phyloP scores from a whole-genome alignment of 75 land plant genomes.

The Cupressus sempervirens region DNA sequence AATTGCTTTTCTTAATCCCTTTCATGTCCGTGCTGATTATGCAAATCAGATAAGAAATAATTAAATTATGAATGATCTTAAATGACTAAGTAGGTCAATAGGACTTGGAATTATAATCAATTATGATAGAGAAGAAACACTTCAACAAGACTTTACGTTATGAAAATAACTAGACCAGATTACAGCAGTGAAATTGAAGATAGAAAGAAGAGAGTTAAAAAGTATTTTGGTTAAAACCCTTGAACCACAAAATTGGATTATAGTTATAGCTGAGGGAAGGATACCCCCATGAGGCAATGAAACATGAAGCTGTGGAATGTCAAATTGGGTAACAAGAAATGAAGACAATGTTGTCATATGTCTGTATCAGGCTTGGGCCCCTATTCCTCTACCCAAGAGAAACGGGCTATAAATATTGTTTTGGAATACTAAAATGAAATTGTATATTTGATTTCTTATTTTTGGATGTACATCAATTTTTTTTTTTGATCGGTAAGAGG shows the following conservation, averaged over 20 bases:
- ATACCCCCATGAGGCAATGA: neutral
- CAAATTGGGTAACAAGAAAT: neutral
- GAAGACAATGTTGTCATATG: neutral
- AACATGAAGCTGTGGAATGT: neutral
- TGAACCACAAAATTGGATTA: neutral
- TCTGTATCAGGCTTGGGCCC: neutral
- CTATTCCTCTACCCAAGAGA: neutral
- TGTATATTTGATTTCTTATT: no score
- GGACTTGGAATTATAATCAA: neutral
- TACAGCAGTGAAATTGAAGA: no score
- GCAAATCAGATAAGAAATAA: neutral
- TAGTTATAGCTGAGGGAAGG: neutral
- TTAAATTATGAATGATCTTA: neutral
- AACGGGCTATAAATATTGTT: neutral
- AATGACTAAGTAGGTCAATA: neutral
- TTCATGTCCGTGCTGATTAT: neutral
- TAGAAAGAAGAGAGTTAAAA: neutral
- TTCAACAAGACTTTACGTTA: neutral
- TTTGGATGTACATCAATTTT: neutral
- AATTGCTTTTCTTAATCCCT: neutral
- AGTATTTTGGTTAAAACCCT: neutral
- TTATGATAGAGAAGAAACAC: neutral
- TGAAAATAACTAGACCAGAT: neutral
- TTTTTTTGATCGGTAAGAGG: no score
- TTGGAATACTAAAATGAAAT: no score